These are phyloP conservation scores for Porphyridium purpureum DNA, from an alignment of 23 red algal genomes.

Conservation along the genomic window DNA sequence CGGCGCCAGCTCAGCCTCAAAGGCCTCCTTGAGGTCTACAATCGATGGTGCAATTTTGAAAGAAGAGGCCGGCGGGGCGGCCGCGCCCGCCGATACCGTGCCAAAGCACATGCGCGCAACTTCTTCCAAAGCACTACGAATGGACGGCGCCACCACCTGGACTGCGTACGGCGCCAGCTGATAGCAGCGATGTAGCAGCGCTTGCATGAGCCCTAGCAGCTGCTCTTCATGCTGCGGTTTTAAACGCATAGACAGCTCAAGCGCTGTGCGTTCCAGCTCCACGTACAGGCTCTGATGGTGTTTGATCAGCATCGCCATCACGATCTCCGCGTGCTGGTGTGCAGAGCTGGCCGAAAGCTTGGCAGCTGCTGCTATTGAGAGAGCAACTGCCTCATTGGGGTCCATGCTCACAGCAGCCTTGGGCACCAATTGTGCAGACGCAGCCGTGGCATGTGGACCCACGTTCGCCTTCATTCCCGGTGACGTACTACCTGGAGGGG, in stretches of 20 bases:
- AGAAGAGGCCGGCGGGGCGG: not conserved
- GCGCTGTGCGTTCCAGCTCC: slow-evolving; percentile 63
- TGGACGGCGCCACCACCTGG: slow-evolving; percentile 30
- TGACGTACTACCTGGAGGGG: too few relatives aligned
- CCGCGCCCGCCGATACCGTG: slow-evolving; percentile 10
- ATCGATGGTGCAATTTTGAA: slow-evolving; percentile 25
- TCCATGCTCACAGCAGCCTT: too few relatives aligned
- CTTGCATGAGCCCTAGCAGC: slow-evolving; percentile 79
- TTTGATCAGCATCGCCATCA: slow-evolving; percentile 63
- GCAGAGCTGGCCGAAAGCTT: not conserved
- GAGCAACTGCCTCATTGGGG: too few relatives aligned
- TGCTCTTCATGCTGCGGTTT: slow-evolving; percentile 78
- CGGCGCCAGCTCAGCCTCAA: slow-evolving; percentile 82
- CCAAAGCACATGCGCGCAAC: slow-evolving; percentile 80
- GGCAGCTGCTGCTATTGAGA: too few relatives aligned
- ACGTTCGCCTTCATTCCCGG: too few relatives aligned
- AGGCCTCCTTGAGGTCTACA: slow-evolving; percentile 69
- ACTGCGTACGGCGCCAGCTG: slow-evolving; percentile 22
- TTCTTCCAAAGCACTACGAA: slow-evolving; percentile 78
- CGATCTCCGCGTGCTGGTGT: slow-evolving; percentile 43
- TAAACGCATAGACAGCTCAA: slow-evolving; percentile 36
- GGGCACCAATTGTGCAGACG: too few relatives aligned
- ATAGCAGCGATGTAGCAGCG: slow-evolving; percentile 65
- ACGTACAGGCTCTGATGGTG: slow-evolving; percentile 36
- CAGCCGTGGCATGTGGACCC: too few relatives aligned